phyloP scores from a whole-genome alignment of 441 rosid species.

The Corymbia citriodora region DNA sequence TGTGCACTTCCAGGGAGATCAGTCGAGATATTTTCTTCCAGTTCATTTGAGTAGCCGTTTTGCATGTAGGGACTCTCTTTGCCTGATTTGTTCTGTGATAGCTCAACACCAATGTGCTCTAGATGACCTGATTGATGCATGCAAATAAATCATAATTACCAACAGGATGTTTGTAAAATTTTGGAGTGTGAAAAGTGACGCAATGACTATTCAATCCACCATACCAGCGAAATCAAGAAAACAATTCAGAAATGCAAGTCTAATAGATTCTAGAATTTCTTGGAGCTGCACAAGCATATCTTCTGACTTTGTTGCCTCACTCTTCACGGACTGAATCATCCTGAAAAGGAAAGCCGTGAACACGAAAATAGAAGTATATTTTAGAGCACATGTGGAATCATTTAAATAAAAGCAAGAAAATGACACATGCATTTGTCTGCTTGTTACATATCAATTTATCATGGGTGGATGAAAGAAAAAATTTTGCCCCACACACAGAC shows the following conservation, averaged over 20 bases:
- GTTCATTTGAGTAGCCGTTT: constrained; percentile 60
- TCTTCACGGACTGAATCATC: constrained; percentile 74
- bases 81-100: constrained; percentile 57
- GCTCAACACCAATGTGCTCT: constrained; percentile 75
- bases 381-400: neutral
- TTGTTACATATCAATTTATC: neutral
- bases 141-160: neutral
- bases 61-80: constrained; percentile 41
- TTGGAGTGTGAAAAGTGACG: neutral
- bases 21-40: constrained; percentile 30
- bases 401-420: neutral
- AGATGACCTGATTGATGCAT: constrained; percentile 46
- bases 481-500: neutral
- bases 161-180: neutral
- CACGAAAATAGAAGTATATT: neutral
- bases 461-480: neutral
- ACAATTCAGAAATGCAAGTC: constrained; percentile 89
- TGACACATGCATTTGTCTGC: neutral
- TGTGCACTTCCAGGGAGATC: constrained; percentile 68
- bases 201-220: neutral
- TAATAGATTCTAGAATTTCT: constrained; percentile 85
- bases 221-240: constrained; percentile 97
- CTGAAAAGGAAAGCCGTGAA: constrained; percentile 29
- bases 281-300: constrained; percentile 76
- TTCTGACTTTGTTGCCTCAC: constrained; percentile 78